Base-by-base conservation (phyloP, 108 stramenopile genomes). In the Craspedostauros australis region DNA sequence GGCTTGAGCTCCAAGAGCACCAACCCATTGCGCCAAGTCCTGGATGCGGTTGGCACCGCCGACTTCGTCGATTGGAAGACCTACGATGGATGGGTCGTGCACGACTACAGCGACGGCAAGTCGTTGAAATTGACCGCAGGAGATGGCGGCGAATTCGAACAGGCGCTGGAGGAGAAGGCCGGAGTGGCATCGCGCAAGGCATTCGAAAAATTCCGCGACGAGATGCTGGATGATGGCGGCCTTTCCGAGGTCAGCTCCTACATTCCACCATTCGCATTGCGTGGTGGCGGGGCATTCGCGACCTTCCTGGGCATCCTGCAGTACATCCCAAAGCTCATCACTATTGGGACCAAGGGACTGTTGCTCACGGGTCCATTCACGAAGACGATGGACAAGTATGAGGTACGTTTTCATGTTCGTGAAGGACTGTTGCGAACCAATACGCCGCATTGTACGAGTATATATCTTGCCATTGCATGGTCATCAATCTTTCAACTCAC, bases 1-100 rank as follows among this genome's bases (percentile, higher is more conserved):
- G 84, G 84, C 9, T 58, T 78, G 49, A 70, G 67, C 14, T 15
- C 27, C 8, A 66, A 50, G 21, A 61, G 84, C 1, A 84, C 83
- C 34, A 94, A 94, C 57, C 89, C 93, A 9, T 54, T 94, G 57
- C 55, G 84, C 30, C 89, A 91, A 69, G 70, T 94, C 4, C 54
- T 91, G 55, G 88, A 94, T 77, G 79, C 86, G 14, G 56, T 91
- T n/a, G 88, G 82, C 0, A 80, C 76, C 0, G 48, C 62, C 12
- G 58, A 70, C 34, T 49, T 66, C 6, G 40, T 83, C 30, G 62
- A 77, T 2, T 83, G 79, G 74, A 58, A 64, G 34, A 32, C 43
- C 14, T 71, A 67, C 29, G 70, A 82, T 60, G 85, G 85, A 29
- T 87, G 85, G 85, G 48, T 80, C 46, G 62, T 82, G 4, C 66